These are phyloP conservation scores for Colletotrichum orbiculare DNA, from an alignment of 2,329 filamentous ascomycete genomes.

Conservation along the genomic window DNA sequence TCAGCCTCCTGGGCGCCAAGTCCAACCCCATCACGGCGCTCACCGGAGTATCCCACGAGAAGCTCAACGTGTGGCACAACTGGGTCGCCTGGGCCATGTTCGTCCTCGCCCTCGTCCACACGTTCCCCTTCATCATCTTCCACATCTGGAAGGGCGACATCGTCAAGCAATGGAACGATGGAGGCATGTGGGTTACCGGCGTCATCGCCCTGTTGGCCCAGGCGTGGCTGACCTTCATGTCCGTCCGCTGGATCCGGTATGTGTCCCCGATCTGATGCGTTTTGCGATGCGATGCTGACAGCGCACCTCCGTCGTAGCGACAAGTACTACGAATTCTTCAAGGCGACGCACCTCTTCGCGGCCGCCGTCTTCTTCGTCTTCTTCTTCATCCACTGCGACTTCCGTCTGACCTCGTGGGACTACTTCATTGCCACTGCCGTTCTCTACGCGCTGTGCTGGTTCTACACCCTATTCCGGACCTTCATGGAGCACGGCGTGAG, in stretches of 20 bases:
- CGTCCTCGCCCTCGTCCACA: constrained; percentile 65
- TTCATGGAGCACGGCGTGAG: constrained; percentile 52
- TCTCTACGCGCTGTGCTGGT: constrained; percentile 37
- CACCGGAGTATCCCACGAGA: constrained; percentile 67
- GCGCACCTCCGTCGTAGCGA: constrained; percentile 48
- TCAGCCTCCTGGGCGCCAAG: constrained; percentile 61
- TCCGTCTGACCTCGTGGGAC: constrained; percentile 66
- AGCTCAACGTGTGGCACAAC: constrained; percentile 65
- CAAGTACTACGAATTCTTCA: constrained; percentile 71
- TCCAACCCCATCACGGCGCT: constrained; percentile 64
- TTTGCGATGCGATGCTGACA: neutral
- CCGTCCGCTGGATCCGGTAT: constrained; percentile 60
- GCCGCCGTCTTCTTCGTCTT: constrained; percentile 66
- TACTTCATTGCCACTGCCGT: constrained; percentile 69
- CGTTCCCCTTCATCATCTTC: constrained; percentile 68
- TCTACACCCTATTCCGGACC: constrained; percentile 53
- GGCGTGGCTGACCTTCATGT: constrained; percentile 64
- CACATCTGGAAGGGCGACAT: constrained; percentile 61
- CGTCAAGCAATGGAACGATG: constrained; percentile 55
- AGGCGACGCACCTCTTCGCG: constrained; percentile 63
- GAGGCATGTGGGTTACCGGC: constrained; percentile 65
- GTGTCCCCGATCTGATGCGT: constrained; percentile 18
- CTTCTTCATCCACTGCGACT: constrained; percentile 71
- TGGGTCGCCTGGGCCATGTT: constrained; percentile 68
- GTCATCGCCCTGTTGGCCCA: constrained; percentile 64